Evolutionary conservation across 257 asterid genomes (phyloP).

Genomic region (Solanum microdontum): DNA sequence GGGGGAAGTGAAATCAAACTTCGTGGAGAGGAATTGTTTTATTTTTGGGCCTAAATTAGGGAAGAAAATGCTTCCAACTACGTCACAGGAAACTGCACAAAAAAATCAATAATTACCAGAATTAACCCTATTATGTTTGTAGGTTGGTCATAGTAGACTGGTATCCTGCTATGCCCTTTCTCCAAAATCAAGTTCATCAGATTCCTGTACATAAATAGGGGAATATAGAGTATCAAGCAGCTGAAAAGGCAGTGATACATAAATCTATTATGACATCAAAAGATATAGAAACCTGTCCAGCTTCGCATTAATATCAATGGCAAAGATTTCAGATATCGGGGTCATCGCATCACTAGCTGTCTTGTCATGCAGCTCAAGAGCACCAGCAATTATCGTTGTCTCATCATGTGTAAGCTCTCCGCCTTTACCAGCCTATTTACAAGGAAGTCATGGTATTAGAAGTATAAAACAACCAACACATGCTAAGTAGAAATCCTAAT

Average conservation of each 20-base stretch:
- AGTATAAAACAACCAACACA: not conserved
- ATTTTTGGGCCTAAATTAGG: not conserved
- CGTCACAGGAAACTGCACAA: not conserved
- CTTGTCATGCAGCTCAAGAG: conserved; percentile 80
- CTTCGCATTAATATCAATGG: conserved; percentile 74
- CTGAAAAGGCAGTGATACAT: not conserved
- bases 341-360: conserved; percentile 96
- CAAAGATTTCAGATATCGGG: conserved; percentile 67
- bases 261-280: not conserved
- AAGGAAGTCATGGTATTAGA: not conserved
- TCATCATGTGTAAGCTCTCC: conserved; percentile 99
- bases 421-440: conserved; percentile 92
- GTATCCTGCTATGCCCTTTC: conserved; percentile 54
- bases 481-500: not conserved
- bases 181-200: conserved; percentile 38
- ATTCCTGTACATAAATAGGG: conserved; percentile 27
- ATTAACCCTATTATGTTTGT: conserved; percentile 39
- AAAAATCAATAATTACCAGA: conserved; percentile 17
- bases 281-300: conserved; percentile 51
- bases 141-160: conserved; percentile 42
- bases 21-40: not conserved
- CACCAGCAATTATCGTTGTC: conserved; percentile 96
- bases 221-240: not conserved
- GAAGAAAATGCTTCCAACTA: not conserved
- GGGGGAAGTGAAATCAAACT: not conserved